Percentiles rank a stretch among this genome's conserved stretches.
These are phyloP conservation scores for Ophidiomyces ophidiicola DNA, from an alignment of 2,329 filamentous ascomycete genomes.

Conservation along the genomic window DNA sequence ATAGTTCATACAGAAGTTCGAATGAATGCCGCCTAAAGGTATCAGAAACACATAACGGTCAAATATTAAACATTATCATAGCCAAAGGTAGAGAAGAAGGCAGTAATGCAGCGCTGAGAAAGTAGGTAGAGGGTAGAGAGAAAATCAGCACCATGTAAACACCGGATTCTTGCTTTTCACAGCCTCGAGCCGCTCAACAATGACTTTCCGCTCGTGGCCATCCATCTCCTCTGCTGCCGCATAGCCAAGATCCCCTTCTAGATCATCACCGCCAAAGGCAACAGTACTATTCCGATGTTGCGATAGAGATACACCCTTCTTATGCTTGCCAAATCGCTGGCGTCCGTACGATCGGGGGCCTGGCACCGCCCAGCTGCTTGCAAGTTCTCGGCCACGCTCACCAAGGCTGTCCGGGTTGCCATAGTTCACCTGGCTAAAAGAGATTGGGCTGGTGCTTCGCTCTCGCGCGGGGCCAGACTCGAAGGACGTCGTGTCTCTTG, in stretches of 20 bases:
- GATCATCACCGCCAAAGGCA: conserved; percentile 56
- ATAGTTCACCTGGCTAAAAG: conserved; percentile 22
- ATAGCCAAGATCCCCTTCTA: conserved; percentile 88
- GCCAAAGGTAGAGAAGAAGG: background rate
- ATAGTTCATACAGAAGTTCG: background rate
- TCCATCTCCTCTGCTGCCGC: conserved; percentile 90
- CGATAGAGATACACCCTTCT: conserved; percentile 31
- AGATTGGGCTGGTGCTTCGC: conserved; percentile 24
- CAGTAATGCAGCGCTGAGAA: background rate
- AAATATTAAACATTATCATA: background rate
- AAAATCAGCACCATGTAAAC: conserved; percentile 80
- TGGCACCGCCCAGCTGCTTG: conserved; percentile 28
- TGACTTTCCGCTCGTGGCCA: conserved; percentile 80
- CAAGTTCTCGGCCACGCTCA: conserved; percentile 25
- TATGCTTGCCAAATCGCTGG: conserved; percentile 18
- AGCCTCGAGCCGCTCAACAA: conserved; percentile 88
- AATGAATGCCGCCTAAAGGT: background rate
- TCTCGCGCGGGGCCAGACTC: conserved; percentile 27
- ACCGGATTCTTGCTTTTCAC: conserved; percentile 93
- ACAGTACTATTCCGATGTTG: conserved; percentile 29
- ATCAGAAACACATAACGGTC: background rate
- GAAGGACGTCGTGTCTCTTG: conserved; percentile 30
- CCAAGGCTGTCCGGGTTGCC: conserved; percentile 23
- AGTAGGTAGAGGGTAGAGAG: too few species aligned
- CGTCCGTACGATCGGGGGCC: conserved; percentile 24